Base-by-base conservation (phyloP, 164 flowering plant species). In the Piper betle region DNA sequence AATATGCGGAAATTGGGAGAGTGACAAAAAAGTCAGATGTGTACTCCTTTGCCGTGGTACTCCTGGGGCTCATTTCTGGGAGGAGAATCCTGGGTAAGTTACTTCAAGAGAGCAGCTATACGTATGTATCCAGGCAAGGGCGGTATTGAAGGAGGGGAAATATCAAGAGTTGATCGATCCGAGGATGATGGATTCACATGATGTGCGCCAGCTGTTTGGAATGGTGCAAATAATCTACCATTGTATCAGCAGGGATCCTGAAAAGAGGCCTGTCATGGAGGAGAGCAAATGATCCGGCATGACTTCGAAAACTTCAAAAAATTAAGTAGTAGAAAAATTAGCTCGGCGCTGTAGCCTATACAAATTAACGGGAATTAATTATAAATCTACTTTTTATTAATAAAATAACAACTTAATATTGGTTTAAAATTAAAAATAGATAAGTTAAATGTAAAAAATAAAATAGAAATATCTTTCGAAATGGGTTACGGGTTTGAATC, bases 81-180 rank as follows among this genome's bases (percentile, higher is more conserved):
- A 58, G 69, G 18, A 76, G 66, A 69, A 73, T 79, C 5, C 77
- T 70, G 52, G 87, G 84, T 74, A 73, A 77, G 64, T 43, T 2
- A 53, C 80, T 77, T 18, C 72, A 58, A 59, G 90, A 75, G 38
- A 78, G 64, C 67, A 80, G 90, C 69, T 84, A n/a, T n/a, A n/a
- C n/a, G n/a, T n/a, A n/a, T n/a, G n/a, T n/a, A n/a, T 43, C 3
- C 82, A 87, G 90, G 94, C 94, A 70, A 78, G 80, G 63, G 90
- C 94, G 62, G 78, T 81, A 37, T 52, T 87, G 55, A 80, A 81
- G 63, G 80, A 80, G 38, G 73, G 73, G 62, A 87, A 87, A 56
- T 87, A 84, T 64, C 88, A 83, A 37, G 78, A 76, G 59, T 58
- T 87, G 46, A 75, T 84, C 2, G 94, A 87, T 54, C 63, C 63